phyloP scores from a whole-genome alignment of 345 rosid species.

The Populus davidiana region DNA sequence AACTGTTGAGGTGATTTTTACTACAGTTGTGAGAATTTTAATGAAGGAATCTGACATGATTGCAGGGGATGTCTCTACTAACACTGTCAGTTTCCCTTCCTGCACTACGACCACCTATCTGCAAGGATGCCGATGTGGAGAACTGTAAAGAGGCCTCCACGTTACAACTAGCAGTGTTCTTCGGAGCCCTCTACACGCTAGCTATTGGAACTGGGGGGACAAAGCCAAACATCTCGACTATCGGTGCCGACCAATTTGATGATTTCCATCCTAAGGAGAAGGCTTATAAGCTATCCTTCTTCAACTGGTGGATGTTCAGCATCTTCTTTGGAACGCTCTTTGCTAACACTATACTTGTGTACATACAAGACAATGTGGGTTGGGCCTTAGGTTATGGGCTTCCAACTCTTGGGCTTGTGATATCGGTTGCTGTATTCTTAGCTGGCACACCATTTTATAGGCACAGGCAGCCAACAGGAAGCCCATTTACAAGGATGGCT shows the following conservation, averaged over 20 bases:
- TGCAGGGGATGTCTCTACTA: slow-evolving; percentile 72
- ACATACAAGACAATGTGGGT: slow-evolving; percentile 85
- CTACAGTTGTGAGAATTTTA: not conserved
- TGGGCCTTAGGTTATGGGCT: slow-evolving; percentile 81
- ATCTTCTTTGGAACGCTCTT: slow-evolving; percentile 83
- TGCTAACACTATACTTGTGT: slow-evolving; percentile 76
- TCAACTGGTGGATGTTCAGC: slow-evolving; percentile 99
- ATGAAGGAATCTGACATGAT: not conserved
- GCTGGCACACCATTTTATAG: slow-evolving; percentile 72
- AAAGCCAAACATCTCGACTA: slow-evolving; percentile 88
- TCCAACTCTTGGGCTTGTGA: slow-evolving; percentile 63
- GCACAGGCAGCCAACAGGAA: slow-evolving; percentile 62
- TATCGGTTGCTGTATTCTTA: slow-evolving; percentile 56
- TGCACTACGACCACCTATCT: slow-evolving; percentile 60
- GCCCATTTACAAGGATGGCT: slow-evolving; percentile 78
- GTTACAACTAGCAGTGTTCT: slow-evolving; percentile 57
- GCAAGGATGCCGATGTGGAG: slow-evolving; percentile 29
- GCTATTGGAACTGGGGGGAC: slow-evolving; percentile 88
- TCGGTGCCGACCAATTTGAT: slow-evolving; percentile 92
- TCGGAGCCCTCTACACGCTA: slow-evolving; percentile 69
- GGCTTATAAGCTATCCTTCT: slow-evolving; percentile 72
- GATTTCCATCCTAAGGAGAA: slow-evolving; percentile 77
- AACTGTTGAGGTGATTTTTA: not conserved
- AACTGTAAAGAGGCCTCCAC: slow-evolving; percentile 58
- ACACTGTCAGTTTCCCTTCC: slow-evolving; percentile 69